Conservation (phyloP, 2,329 filamentous ascomycete genomes). For the Tolypocladium sp. region DNA sequence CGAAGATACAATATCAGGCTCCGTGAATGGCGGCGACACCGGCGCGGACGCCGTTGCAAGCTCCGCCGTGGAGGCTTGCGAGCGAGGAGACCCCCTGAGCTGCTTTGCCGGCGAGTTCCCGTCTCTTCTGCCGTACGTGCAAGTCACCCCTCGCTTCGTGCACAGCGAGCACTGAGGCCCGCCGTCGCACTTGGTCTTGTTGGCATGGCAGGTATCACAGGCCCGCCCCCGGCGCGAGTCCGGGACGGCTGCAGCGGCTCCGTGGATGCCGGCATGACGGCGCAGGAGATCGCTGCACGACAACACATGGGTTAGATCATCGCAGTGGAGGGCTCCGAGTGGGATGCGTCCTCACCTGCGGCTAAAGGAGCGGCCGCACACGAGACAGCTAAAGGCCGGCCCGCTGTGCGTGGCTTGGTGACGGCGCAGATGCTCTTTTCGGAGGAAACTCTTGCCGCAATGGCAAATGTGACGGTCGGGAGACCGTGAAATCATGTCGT, state of each 20-base stretch:
- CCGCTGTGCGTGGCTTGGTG: constrained; percentile 29
- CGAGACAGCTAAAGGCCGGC: constrained; percentile 21
- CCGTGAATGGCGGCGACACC: neutral
- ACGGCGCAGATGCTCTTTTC: constrained; percentile 29
- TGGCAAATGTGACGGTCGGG: constrained; percentile 23
- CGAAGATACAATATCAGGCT: neutral
- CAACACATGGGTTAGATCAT: neutral
- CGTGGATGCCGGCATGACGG: constrained; percentile 26
- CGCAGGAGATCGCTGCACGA: constrained; percentile 24
- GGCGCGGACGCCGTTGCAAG: neutral
- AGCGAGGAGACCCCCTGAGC: neutral
- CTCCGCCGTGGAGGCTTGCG: neutral
- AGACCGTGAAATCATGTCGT: constrained; percentile 4
- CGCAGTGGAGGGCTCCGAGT: neutral
- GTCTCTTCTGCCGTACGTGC: constrained; percentile 22
- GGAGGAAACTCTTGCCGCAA: constrained; percentile 29
- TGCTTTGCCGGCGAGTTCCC: neutral
- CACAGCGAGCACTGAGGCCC: constrained; percentile 28
- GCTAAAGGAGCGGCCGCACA: constrained; percentile 29
- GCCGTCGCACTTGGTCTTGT: constrained; percentile 35
- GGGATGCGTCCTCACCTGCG: constrained; percentile 20
- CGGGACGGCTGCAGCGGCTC: constrained; percentile 15
- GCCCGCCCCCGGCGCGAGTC: constrained; percentile 26
- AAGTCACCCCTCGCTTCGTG: constrained; percentile 25
- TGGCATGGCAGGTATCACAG: constrained; percentile 33